Percentiles rank a stretch among this genome's conserved stretches.
phyloP scores from a whole-genome alignment of 2,329 filamentous ascomycete genomes.

The Arachnomyces sp. region DNA sequence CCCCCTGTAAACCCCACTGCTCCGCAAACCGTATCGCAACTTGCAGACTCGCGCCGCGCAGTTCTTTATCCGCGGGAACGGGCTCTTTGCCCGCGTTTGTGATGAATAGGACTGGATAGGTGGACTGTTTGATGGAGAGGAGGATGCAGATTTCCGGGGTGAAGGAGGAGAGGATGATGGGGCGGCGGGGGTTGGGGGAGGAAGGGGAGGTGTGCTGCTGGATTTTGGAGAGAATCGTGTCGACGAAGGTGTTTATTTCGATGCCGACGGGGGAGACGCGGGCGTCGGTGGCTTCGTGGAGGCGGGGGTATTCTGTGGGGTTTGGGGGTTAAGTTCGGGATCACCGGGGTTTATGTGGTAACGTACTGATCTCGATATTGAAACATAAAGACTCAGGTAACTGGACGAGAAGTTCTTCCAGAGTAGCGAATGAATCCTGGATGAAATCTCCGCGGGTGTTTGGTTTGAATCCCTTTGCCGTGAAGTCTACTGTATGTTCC shows the following conservation, averaged over 20 bases:
- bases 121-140: conserved; percentile 16
- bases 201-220: too few species aligned
- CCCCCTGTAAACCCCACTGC: conserved; percentile 29
- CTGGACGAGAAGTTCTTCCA: conserved; percentile 29
- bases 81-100: conserved; percentile 21
- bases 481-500: conserved; percentile 33
- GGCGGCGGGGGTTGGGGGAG: conserved; percentile 16
- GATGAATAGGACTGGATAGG: conserved; percentile 20
- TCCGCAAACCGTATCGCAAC: conserved; percentile 31
- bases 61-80: conserved; percentile 19
- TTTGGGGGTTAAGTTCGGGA: not conserved
- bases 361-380: conserved; percentile 35
- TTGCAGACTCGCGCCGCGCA: conserved; percentile 30
- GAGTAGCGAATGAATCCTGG: conserved; percentile 30
- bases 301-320: conserved; percentile 31
- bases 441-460: conserved; percentile 33
- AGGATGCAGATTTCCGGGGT: conserved; percentile 22
- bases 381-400: conserved; percentile 31
- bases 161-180: conserved; percentile 26
- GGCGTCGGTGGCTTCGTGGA: conserved; percentile 30
- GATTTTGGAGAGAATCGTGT: conserved; percentile 27
- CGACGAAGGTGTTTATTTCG: conserved; percentile 34
- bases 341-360: not conserved
- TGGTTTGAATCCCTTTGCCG: conserved; percentile 31
- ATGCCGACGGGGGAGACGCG: conserved; percentile 28